Evolutionary conservation across 2,329 filamentous ascomycete genomes (phyloP), one percentile per base, ranked within the genome.

Genomic region (Teratosphaeriaceae sp.): DNA sequence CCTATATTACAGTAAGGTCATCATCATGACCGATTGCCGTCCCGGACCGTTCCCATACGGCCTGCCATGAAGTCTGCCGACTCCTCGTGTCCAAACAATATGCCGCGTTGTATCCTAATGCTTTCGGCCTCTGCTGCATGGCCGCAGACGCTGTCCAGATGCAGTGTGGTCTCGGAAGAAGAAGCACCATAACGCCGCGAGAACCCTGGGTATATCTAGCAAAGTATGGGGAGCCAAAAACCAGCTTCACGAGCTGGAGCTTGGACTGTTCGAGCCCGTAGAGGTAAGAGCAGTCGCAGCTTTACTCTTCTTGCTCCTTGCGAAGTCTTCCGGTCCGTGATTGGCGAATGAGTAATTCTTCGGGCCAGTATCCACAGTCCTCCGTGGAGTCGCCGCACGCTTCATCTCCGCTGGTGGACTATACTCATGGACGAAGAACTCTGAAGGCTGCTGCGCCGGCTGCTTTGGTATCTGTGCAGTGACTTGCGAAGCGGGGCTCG

Each of bases 341-440:
- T 72, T 72, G 35, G 68, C 66, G 43, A 73, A 73, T 13, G 68
- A 67, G 50, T 69, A 73, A 44, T 61, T 69, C 56, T 71, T 72
- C 2, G 65, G 60, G 9, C 49, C 56, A 16, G 44, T 48, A 31
- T 61, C 59, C 8, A 46, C 41, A 51, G 47, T 37, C 45, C 58
- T 61, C 4, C 61, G 51, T 13, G 57, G 57, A 12, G 53, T 57
- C 6, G 54, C 50, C n/a, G 53, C 49, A 18, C 54, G 51, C 34
- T 64, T 67, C 3, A 61, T 48, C n/a, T 62, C 63, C 13, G 66
- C 60, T 16, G 70, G 69, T 18, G 70, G 69, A 22, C 58, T 64
- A 51, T 72, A 72, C 47, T 73, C 66, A 40, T 73, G 69, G 15
- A 72, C 66, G 21, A 70, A 61, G 40, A 72, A 65, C 34, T 65